Base-by-base conservation (phyloP, 1,139 yeast species). In the Debaryomyces sp. region DNA sequence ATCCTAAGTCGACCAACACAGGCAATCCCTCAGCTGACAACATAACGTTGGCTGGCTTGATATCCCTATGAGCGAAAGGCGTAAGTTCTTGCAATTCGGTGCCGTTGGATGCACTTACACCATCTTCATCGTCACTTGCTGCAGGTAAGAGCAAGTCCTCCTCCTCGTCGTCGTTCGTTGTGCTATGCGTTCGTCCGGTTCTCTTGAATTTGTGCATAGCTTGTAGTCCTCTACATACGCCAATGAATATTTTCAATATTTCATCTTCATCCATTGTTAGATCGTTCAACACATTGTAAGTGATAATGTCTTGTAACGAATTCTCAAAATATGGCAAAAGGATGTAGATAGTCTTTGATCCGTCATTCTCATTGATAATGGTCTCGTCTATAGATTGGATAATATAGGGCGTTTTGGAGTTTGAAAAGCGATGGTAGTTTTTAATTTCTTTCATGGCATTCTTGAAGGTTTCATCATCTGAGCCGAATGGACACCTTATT, bases 1-100 rank as follows among this genome's bases (percentile, higher is more conserved):
- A 86, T 2, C 97, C 97, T 49, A 92, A 71, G 60, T 92, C 97
- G 59, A 89, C 87, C 46, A 92, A 72, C 2, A 91, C 91, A 0
- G 96, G 96, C 7, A 80, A 65, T 0, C 90, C 90, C 50, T 84
- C 85, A 23, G 84, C 80, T 1, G 88, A 79, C 8, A 91, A 69
- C 94, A 91, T 87, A 21, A 91, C 82, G 61, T 90, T 91, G 1
- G 94, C 96, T 0, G 97, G 97, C 59, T 90, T 91, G 48, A 92
- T 69, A 63, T 91, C 97, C 51, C 91, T 73, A 64, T 91, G 97
- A 0, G 96, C 96, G 64, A 80, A 90, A 1, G 96, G 89, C 2
- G 79, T 74, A 37, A 81, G 68, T 50, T 84, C 87, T 42, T 77
- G 78, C 51, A 87, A 61, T 50, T 84, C 88, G 2, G 85, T 76